A percentile compares a stretch with the other conserved stretches of the same genome.
Evolutionary conservation across 306 rosid genomes (phyloP).

Genomic region (Astragalus glycyphyllos): DNA sequence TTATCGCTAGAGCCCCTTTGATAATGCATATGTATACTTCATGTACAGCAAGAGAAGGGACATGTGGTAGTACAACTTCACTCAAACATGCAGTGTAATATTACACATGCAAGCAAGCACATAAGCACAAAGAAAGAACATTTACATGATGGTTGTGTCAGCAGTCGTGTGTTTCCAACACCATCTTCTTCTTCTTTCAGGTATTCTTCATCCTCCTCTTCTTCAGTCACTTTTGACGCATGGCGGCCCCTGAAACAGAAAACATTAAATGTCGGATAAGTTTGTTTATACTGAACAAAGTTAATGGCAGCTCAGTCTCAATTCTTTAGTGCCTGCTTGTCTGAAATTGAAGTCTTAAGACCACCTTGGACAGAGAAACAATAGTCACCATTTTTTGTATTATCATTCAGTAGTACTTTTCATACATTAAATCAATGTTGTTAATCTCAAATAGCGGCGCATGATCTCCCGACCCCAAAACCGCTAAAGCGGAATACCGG

Average conservation of each 20-base stretch:
- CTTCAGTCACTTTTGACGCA: constrained; percentile 95
- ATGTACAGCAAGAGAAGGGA: not conserved
- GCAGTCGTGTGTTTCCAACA: constrained; percentile 72
- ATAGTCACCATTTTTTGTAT: not conserved
- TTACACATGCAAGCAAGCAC: constrained; percentile 12
- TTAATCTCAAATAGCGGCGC: not conserved
- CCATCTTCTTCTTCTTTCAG: constrained; percentile 97
- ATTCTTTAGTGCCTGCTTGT: constrained; percentile 12
- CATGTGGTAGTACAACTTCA: not conserved
- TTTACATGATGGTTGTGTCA: constrained; percentile 94
- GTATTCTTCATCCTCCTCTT: constrained; percentile 96
- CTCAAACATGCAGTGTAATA: not conserved
- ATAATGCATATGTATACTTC: constrained; percentile 5
- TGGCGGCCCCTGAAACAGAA: constrained; percentile 83
- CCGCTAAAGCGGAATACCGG: not conserved
- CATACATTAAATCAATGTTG: not conserved
- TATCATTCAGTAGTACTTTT: not conserved
- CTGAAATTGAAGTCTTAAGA: not conserved
- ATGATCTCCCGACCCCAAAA: not conserved
- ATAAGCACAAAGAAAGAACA: constrained; percentile 2
- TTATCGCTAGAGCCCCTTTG: not conserved
- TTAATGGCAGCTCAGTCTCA: constrained; percentile 19
- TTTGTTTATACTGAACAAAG: constrained; percentile 22
- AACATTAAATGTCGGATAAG: constrained; percentile 37
- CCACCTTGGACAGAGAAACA: not conserved